Evolutionary conservation across 2,329 filamentous ascomycete genomes (phyloP).

Genomic region (Diaporthe nobilis): DNA sequence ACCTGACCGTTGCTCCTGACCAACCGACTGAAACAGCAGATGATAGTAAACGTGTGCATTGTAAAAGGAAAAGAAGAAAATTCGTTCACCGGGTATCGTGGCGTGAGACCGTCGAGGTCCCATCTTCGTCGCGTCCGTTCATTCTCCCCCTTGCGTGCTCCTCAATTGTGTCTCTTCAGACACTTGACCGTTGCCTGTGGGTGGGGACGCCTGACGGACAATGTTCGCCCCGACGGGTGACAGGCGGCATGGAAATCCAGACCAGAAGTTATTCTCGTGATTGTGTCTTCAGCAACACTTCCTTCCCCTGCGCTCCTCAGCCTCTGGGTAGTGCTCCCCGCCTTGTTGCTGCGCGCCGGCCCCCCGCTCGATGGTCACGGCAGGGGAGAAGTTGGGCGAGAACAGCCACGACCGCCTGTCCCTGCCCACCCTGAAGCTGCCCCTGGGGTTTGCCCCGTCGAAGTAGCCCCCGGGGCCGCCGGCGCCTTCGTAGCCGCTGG

Average conservation of each 20-base stretch:
- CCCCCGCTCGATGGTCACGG: slow-evolving; percentile 63
- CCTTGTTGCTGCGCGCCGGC: slow-evolving; percentile 43
- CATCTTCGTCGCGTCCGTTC: slow-evolving; percentile 6
- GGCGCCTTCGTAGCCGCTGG: slow-evolving; percentile 40
- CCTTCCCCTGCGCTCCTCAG: slow-evolving; percentile 38
- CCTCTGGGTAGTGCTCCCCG: slow-evolving; percentile 47
- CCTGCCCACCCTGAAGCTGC: slow-evolving; percentile 70
- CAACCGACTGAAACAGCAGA: slow-evolving; percentile 25
- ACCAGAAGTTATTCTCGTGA: neutral
- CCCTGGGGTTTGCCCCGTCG: slow-evolving; percentile 61
- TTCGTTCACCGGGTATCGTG: slow-evolving; percentile 37
- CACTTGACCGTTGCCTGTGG: neutral
- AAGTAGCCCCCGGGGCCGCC: slow-evolving; percentile 58
- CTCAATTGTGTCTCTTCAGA: neutral
- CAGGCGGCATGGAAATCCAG: neutral
- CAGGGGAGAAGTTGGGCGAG: slow-evolving; percentile 65
- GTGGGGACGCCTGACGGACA: neutral
- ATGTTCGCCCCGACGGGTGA: too few species aligned
- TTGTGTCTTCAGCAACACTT: slow-evolving; percentile 39
- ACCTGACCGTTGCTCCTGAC: slow-evolving; percentile 23
- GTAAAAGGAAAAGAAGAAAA: neutral
- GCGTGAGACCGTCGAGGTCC: slow-evolving; percentile 2
- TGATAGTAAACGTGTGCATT: neutral
- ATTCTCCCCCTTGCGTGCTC: neutral
- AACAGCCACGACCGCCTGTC: slow-evolving; percentile 76